Evolutionary conservation across 208 protist genomes (phyloP).

Genomic region (Naegleria fowleri): DNA sequence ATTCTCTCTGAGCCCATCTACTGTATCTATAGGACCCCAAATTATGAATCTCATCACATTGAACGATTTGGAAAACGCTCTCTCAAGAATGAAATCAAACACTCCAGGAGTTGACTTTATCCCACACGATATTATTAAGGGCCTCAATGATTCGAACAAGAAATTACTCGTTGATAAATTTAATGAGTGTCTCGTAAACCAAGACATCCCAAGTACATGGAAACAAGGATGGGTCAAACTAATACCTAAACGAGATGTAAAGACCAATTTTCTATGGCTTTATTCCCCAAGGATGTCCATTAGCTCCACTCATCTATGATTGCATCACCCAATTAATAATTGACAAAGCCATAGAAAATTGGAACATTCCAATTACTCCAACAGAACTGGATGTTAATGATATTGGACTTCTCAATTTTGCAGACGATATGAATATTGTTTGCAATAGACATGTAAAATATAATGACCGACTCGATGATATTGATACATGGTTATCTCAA

Average conservation of each 20-base stretch:
- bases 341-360: background rate
- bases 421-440: background rate
- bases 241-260: background rate
- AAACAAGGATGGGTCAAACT: background rate
- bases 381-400: background rate
- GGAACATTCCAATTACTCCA: background rate
- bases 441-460: background rate
- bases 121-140: background rate
- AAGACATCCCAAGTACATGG: background rate
- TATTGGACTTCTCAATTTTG: background rate
- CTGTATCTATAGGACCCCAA: background rate
- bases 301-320: too few relatives aligned
- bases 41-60: background rate
- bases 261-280: too few relatives aligned
- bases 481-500: background rate
- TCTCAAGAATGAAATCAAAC: background rate
- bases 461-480: background rate
- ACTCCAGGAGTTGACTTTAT: background rate
- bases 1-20: background rate
- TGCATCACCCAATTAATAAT: slow-evolving; percentile 4
- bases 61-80: background rate
- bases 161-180: background rate
- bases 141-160: background rate
- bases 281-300: background rate
- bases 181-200: background rate